These are phyloP conservation scores for Cucumis variabilis DNA, from an alignment of 331 rosid genomes.

Conservation along the genomic window DNA sequence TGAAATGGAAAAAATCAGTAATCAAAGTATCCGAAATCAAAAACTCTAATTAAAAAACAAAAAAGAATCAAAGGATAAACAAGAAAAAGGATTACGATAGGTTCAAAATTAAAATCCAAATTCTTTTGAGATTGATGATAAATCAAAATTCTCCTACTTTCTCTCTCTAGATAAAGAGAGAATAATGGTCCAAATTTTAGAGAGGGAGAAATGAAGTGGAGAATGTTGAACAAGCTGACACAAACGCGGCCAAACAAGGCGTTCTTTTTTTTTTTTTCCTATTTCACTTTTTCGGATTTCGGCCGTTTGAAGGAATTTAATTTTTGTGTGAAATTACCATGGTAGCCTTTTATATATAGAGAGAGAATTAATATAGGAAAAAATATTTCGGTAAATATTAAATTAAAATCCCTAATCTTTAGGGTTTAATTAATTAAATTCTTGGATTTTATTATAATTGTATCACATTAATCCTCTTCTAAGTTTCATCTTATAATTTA, in stretches of 20 bases:
- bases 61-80: background rate
- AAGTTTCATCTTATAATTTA: too few species aligned
- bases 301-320: conserved; percentile 15
- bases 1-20: background rate
- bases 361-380: too few species aligned
- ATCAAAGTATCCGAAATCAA: background rate
- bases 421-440: too few species aligned
- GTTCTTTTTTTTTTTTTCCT: background rate
- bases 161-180: conserved; percentile 31
- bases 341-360: too few species aligned
- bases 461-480: too few species aligned
- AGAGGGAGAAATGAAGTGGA: conserved; percentile 26
- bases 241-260: conserved; percentile 26
- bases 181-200: background rate
- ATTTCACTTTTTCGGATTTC: background rate
- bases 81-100: background rate
- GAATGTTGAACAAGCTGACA: conserved; percentile 35
- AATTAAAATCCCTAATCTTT: too few species aligned
- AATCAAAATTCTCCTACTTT: conserved; percentile 37
- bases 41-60: background rate
- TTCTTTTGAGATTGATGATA: conserved; percentile 17
- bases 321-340: background rate
- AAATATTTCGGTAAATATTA: too few species aligned
- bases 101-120: background rate
- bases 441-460: too few species aligned